Conservation (phyloP, 2,329 filamentous ascomycete genomes). For the Aspergillus novoparasiticus region DNA sequence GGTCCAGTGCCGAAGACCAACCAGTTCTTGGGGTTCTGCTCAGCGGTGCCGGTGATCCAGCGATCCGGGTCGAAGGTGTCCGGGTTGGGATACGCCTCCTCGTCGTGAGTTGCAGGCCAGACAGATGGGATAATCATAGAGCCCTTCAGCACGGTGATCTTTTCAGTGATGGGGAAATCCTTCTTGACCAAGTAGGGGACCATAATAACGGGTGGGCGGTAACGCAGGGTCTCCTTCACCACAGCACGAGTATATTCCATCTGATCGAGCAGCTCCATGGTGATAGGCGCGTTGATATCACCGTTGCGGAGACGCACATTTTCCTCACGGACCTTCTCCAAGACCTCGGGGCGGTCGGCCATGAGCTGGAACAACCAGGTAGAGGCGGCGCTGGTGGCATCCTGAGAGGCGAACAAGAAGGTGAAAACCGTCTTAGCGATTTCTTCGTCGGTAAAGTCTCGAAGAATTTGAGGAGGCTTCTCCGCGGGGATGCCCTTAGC, state of each 20-base stretch:
- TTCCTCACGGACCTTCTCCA: conserved; percentile 89
- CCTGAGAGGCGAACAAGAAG: conserved; percentile 95
- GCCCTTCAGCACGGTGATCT: conserved; percentile 91
- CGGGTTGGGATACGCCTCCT: conserved; percentile 86
- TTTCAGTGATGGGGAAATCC: conserved; percentile 83
- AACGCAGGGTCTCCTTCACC: conserved; percentile 87
- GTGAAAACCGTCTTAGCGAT: conserved; percentile 94
- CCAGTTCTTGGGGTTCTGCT: conserved; percentile 93
- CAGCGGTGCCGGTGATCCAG: conserved; percentile 87
- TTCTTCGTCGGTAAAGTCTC: conserved; percentile 86
- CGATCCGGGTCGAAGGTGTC: conserved; percentile 88
- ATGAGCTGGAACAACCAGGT: conserved; percentile 96
- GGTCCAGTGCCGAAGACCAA: conserved; percentile 94
- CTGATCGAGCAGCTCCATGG: conserved; percentile 84
- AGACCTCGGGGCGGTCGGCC: conserved; percentile 88
- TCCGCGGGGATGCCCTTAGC: conserved; percentile 71
- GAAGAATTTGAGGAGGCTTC: conserved; percentile 81
- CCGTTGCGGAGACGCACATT: conserved; percentile 77
- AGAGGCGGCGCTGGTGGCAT: conserved; percentile 89
- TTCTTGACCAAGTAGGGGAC: conserved; percentile 95
- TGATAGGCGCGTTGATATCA: conserved; percentile 68
- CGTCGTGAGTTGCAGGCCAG: conserved; percentile 87
- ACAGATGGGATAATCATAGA: conserved; percentile 94
- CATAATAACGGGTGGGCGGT: conserved; percentile 95
- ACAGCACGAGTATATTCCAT: conserved; percentile 90